Conservation (phyloP, 75 land plant species). For the Pinus albicaulis region DNA sequence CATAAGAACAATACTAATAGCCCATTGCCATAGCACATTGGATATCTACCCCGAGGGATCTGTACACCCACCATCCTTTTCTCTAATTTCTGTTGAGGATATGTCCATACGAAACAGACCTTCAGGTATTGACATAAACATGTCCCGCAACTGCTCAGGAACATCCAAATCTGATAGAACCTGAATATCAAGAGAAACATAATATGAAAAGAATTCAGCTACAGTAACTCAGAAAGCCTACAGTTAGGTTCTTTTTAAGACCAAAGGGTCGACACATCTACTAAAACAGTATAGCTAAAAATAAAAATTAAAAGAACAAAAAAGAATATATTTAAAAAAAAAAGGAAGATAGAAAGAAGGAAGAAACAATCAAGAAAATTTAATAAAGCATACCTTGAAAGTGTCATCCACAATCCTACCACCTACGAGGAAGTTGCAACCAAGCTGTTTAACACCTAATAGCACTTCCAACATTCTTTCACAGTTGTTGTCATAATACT, state of each 20-base stretch:
- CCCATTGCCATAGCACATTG: no score
- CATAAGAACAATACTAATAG: no score
- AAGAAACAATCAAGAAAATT: not conserved
- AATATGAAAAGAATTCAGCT: not conserved
- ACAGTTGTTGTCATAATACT: slow-evolving; percentile 78
- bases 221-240: not conserved
- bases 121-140: slow-evolving; percentile 77
- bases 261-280: not conserved
- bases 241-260: not conserved
- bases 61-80: slow-evolving; percentile 10
- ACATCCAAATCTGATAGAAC: slow-evolving; percentile 74
- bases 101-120: slow-evolving; percentile 79
- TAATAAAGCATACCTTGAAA: slow-evolving; percentile 51
- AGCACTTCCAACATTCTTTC: slow-evolving; percentile 71
- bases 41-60: not conserved
- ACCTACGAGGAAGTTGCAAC: slow-evolving; percentile 81
- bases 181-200: slow-evolving; percentile 28
- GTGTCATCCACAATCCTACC: slow-evolving; percentile 77
- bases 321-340: not conserved
- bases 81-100: slow-evolving; percentile 83
- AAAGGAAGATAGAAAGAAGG: not conserved
- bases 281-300: not conserved
- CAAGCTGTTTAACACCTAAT: slow-evolving; percentile 50
- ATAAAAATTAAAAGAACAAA: not conserved
- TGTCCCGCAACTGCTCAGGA: slow-evolving; percentile 56